Evolutionary conservation across 2,329 filamentous ascomycete species (phyloP), one percentile per base, ranked within the genome.

Genomic region (Dactylellina sp.): DNA sequence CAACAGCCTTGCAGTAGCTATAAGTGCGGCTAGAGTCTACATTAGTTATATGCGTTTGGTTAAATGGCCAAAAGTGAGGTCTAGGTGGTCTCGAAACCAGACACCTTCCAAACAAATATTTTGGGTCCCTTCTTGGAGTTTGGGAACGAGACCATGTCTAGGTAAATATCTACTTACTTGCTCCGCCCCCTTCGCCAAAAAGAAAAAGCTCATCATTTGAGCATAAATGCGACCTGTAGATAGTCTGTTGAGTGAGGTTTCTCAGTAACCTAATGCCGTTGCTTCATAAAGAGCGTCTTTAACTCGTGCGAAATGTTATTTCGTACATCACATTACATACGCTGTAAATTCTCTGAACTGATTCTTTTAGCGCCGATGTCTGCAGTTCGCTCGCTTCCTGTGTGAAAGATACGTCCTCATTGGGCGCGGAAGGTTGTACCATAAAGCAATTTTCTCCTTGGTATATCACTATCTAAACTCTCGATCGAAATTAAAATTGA

Each of bases 101-200:
- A n/a, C n/a, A n/a, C n/a, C n/a, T n/a, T n/a, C n/a, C n/a, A n/a
- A n/a, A n/a, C n/a, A n/a, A n/a, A n/a, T n/a, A n/a, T n/a, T n/a
- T n/a, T n/a, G n/a, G n/a, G n/a, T n/a, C n/a, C n/a, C n/a, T n/a
- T n/a, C n/a, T n/a, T n/a, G n/a, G n/a, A n/a, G n/a, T n/a, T n/a
- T n/a, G n/a, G n/a, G n/a, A n/a, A n/a, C n/a, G n/a, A n/a, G n/a
- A n/a, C n/a, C n/a, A n/a, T n/a, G n/a, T n/a, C n/a, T n/a, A n/a
- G n/a, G n/a, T n/a, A n/a, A 32, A n/a, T 50, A 9, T 35, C 25
- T 55, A 55, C 61, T 56, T 39, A 65, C 61, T 65, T 20, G 61
- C 61, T 39, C 24, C 61, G 1, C 5, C 9, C 3, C 61, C 61
- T 25, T 65, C 61, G n/a, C 61, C 61, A 28, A 65, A 65, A 25